These are phyloP conservation scores for Cordyceps farinosa DNA, from an alignment of 2,329 filamentous ascomycete genomes.

Conservation along the genomic window DNA sequence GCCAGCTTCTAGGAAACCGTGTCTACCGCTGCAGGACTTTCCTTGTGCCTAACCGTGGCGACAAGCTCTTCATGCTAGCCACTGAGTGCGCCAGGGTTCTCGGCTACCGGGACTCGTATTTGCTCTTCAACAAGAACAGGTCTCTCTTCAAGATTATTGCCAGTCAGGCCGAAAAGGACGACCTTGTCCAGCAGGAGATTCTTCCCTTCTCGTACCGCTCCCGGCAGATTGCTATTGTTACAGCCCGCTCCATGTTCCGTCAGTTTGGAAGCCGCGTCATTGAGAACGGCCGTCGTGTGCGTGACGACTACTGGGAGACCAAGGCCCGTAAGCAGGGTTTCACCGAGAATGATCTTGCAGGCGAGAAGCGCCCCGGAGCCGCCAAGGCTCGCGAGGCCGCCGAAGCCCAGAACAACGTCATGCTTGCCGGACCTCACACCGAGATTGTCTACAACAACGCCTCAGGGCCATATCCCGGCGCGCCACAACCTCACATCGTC, in stretches of 20 bases:
- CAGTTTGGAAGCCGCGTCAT: constrained; percentile 97
- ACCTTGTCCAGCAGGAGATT: constrained; percentile 91
- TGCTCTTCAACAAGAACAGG: constrained; percentile 97
- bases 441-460: constrained; percentile 86
- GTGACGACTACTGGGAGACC: constrained; percentile 98
- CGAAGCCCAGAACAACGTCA: constrained; percentile 61
- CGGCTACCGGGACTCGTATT: constrained; percentile 94
- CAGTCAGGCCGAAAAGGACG: constrained; percentile 92
- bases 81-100: constrained; percentile 94
- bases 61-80: constrained; percentile 97
- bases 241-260: constrained; percentile 95
- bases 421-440: constrained; percentile 67
- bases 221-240: constrained; percentile 97
- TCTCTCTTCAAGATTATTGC: constrained; percentile 98
- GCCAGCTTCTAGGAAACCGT: constrained; percentile 75
- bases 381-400: constrained; percentile 83
- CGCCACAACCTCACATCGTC: constrained; percentile 65
- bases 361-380: constrained; percentile 91
- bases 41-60: constrained; percentile 81
- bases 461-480: constrained; percentile 60
- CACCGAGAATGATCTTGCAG: constrained; percentile 91
- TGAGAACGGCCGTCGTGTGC: constrained; percentile 80
- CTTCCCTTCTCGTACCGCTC: constrained; percentile 96
- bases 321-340: constrained; percentile 97
- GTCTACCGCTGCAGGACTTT: constrained; percentile 94